Percentiles rank a stretch among this genome's conserved stretches.
phyloP scores from a whole-genome alignment of 805 yeast genomes.

The Lachancea sp. region DNA sequence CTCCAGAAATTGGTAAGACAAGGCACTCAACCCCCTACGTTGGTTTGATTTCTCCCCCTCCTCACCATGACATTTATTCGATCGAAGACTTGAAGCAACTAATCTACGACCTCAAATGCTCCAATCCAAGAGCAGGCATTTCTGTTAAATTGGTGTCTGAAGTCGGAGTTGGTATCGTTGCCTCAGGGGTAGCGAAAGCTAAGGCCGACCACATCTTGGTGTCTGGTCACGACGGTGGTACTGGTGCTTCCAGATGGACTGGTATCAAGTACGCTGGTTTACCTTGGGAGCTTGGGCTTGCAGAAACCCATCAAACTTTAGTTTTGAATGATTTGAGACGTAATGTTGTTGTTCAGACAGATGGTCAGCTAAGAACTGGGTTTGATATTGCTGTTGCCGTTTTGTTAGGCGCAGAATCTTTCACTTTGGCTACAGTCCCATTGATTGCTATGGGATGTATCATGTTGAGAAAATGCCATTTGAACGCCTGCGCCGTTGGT shows the following conservation, averaged over 20 bases:
- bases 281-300: conserved; percentile 98
- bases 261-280: conserved; percentile 95
- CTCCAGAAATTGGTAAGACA: conserved; percentile 82
- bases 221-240: conserved; percentile 99
- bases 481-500: conserved; percentile 95
- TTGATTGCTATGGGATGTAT: conserved; percentile 96
- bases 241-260: conserved; percentile 98
- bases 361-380: conserved; percentile 96
- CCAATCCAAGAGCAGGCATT: conserved; percentile 95
- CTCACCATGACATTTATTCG: conserved; percentile 97
- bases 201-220: conserved; percentile 94
- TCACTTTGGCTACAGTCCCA: conserved; percentile 97
- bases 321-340: conserved; percentile 95
- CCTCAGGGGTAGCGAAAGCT: conserved; percentile 98
- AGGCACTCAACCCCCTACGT: conserved; percentile 96
- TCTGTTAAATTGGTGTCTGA: conserved; percentile 95
- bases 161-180: conserved; percentile 98
- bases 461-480: conserved; percentile 91
- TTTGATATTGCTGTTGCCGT: conserved; percentile 96
- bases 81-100: conserved; percentile 96
- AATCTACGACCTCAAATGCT: conserved; percentile 91
- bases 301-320: conserved; percentile 96
- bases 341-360: conserved; percentile 93
- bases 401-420: conserved; percentile 94
- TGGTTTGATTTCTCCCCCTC: conserved; percentile 96